Conservation (phyloP, 2,329 filamentous ascomycete species). For the Graphilbum ipis-grandicollis region DNA sequence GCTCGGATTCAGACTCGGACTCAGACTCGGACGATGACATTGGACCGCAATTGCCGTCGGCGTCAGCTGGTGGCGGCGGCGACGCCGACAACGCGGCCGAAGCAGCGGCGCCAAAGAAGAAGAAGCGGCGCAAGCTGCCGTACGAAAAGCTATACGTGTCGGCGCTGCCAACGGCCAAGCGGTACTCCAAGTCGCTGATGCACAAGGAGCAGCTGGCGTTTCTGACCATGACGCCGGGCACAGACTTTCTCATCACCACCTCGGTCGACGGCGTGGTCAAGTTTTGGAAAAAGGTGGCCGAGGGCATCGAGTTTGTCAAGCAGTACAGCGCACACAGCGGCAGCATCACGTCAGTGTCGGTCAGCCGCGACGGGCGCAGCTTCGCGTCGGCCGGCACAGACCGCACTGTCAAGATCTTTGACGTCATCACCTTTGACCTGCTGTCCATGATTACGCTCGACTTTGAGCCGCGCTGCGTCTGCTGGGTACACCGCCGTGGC, state of each 20-base stretch:
- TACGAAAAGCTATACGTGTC: constrained; percentile 93
- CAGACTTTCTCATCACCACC: constrained; percentile 89
- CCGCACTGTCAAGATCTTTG: constrained; percentile 64
- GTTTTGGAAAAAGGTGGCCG: constrained; percentile 93
- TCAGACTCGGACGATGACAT: constrained; percentile 66
- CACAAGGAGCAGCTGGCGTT: constrained; percentile 90
- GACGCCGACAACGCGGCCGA: too few relatives aligned
- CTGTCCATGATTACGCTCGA: constrained; percentile 67
- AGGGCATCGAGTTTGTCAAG: constrained; percentile 93
- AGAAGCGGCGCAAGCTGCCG: constrained; percentile 77
- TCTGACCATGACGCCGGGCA: constrained; percentile 72
- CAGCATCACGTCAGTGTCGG: constrained; percentile 67
- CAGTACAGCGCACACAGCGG: constrained; percentile 85
- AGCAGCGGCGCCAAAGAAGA: constrained; percentile 49
- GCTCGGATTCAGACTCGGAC: constrained; percentile 5
- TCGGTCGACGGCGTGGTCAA: constrained; percentile 94
- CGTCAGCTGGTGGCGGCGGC: too few relatives aligned
- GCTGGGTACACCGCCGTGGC: constrained; percentile 80
- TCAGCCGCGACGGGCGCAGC: constrained; percentile 78
- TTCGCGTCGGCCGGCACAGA: constrained; percentile 79
- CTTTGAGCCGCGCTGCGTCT: constrained; percentile 60
- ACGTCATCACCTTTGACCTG: constrained; percentile 75
- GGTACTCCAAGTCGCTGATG: constrained; percentile 95
- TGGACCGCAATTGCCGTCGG: constrained; percentile 75
- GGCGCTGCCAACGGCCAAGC: constrained; percentile 61